Percentiles rank a stretch among this genome's conserved stretches.
Evolutionary conservation across 2,329 filamentous ascomycete genomes (phyloP).

Genomic region (Pseudonectria buxi): DNA sequence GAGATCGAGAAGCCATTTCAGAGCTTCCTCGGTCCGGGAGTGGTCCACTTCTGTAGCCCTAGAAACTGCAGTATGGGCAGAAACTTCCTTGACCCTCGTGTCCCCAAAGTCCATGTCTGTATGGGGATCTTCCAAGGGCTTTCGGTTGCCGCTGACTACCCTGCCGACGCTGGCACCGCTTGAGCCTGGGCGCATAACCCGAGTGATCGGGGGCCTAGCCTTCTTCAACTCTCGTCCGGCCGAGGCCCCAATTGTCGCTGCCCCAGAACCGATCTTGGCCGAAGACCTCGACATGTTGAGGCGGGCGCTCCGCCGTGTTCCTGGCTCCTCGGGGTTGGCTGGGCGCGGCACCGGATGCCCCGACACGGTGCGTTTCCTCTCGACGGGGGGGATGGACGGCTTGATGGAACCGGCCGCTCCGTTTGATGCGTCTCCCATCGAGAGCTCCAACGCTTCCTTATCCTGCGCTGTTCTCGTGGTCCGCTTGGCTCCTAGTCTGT

Average conservation of each 20-base stretch:
- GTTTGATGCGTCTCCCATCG: constrained; percentile 36
- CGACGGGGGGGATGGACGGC: constrained; percentile 41
- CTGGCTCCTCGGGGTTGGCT: constrained; percentile 52
- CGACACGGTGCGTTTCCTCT: constrained; percentile 88
- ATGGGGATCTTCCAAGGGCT: constrained; percentile 58
- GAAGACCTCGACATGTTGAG: constrained; percentile 65
- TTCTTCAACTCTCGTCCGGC: constrained; percentile 71
- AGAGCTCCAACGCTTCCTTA: constrained; percentile 30
- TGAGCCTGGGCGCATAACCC: constrained; percentile 59
- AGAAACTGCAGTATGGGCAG: constrained; percentile 28
- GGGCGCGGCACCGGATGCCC: constrained; percentile 60
- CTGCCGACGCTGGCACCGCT: constrained; percentile 69
- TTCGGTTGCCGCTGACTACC: constrained; percentile 86
- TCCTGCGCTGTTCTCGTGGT: constrained; percentile 30
- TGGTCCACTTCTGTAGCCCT: constrained; percentile 46
- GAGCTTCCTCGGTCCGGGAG: constrained; percentile 64
- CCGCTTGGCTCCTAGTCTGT: constrained; percentile 43
- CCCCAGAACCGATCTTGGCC: constrained; percentile 55
- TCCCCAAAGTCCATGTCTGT: constrained; percentile 67
- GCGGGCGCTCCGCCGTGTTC: constrained; percentile 61
- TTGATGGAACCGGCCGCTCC: constrained; percentile 29
- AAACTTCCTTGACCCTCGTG: constrained; percentile 37
- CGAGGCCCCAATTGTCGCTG: constrained; percentile 49
- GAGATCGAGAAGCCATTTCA: constrained; percentile 71
- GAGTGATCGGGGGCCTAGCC: constrained; percentile 64